A percentile compares a stretch with the other conserved stretches of the same genome.
Conservation (phyloP, 306 rosid species). For the Prosopis cineraria region DNA sequence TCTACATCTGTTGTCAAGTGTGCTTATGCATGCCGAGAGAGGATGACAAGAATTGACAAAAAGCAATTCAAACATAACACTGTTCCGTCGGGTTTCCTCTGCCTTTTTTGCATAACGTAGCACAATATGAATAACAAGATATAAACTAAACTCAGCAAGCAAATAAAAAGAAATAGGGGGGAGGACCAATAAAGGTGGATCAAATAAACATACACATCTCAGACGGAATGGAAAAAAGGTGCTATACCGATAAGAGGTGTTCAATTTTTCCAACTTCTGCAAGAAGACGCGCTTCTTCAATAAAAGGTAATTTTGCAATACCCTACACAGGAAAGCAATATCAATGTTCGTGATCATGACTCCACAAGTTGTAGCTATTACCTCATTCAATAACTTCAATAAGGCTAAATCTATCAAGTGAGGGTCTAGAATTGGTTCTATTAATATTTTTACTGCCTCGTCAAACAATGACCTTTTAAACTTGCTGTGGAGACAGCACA, state of each 20-base stretch:
- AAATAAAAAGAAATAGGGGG: background rate
- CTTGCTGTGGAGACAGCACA: background rate
- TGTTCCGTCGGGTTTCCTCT: constrained; percentile 76
- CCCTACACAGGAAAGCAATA: constrained; percentile 59
- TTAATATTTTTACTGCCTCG: background rate
- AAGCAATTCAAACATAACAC: constrained; percentile 82
- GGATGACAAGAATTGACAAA: constrained; percentile 93
- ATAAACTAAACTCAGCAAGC: constrained; percentile 21
- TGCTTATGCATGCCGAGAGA: constrained; percentile 92
- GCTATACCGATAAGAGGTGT: constrained; percentile 67
- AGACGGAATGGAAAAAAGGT: constrained; percentile 15
- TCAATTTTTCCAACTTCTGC: constrained; percentile 76
- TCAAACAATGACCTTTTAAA: background rate
- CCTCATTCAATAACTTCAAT: background rate
- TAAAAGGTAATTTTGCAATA: constrained; percentile 93
- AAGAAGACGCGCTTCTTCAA: constrained; percentile 93
- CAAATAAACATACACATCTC: constrained; percentile 2
- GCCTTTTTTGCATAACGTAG: constrained; percentile 41
- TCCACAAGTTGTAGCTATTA: background rate
- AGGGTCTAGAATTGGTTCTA: background rate
- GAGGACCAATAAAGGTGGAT: background rate
- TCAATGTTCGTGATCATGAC: constrained; percentile 25
- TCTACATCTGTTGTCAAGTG: constrained; percentile 82
- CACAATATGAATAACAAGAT: constrained; percentile 9
- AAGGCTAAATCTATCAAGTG: background rate